These are phyloP conservation scores for Hevea brasiliensis DNA, from an alignment of 345 rosid genomes.

Conservation along the genomic window DNA sequence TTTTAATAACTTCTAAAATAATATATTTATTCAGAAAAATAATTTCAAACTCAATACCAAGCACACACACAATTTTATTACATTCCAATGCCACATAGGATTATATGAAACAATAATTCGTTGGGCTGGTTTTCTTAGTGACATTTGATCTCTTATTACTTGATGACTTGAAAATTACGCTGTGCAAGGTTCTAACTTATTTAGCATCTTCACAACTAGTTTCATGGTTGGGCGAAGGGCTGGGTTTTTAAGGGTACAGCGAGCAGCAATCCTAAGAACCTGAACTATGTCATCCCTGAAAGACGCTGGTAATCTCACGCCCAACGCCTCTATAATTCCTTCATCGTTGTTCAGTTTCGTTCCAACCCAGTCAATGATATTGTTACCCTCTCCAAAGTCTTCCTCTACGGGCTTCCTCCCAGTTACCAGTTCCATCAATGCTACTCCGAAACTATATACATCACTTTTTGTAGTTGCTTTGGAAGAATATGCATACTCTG, in stretches of 20 bases:
- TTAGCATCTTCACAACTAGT: conserved; percentile 74
- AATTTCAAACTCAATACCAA: too few species aligned
- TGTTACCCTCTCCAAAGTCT: conserved; percentile 78
- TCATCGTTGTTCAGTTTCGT: conserved; percentile 66
- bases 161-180: too few species aligned
- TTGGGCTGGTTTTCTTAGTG: too few species aligned
- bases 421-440: conserved; percentile 78
- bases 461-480: conserved; percentile 88
- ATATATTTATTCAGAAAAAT: too few species aligned
- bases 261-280: conserved; percentile 66
- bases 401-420: conserved; percentile 78
- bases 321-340: conserved; percentile 66
- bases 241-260: conserved; percentile 63
- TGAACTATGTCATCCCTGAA: conserved; percentile 66
- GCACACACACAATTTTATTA: too few species aligned
- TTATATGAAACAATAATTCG: too few species aligned
- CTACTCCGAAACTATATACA: conserved; percentile 89
- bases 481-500: conserved; percentile 84
- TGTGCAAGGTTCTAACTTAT: conserved; percentile 58
- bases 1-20: too few species aligned
- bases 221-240: conserved; percentile 75
- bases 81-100: too few species aligned
- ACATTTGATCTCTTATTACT: too few species aligned
- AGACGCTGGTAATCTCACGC: conserved; percentile 55
- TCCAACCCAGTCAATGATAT: conserved; percentile 73